Base-by-base conservation (phyloP, 306 rosid species). In the Mucuna pruriens region DNA sequence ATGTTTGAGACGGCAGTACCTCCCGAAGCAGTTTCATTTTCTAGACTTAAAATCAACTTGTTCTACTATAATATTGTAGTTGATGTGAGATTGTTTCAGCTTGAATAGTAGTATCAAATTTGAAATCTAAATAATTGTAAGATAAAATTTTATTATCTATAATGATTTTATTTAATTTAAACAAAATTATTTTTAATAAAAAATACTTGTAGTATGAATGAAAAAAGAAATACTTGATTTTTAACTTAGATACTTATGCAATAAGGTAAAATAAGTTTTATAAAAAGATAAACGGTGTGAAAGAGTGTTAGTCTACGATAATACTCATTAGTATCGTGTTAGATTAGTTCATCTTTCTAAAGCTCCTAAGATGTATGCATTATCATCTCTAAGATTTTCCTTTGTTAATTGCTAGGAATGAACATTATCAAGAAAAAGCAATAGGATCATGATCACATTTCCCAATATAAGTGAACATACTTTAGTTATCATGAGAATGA, bases 391-490 rank as follows among this genome's bases (percentile, higher is more conserved):
- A 20, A 9, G 71, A 55, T 26, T 65, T 52, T 51, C 34, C 10
- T 34, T 54, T 71, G 64, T 20, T 26, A 7, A 31, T 62, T 39
- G 64, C 49, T 33, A 33, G 5, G 51, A 22, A 64, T 20, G 52
- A 33, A 55, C 19, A 64, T 72, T 33, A 66, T 55, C 65, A 57
- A 77, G 66, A 64, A 71, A 83, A 64, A 77, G 80, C 61, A 83
- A 83, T 17, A 1, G 3, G 74, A 69, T n/a, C 54, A 61, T 39
- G 73, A 71, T 70, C 42, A 38, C 44, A 67, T 74, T 66, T 33
- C 34, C 48, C 29, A 46, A 57, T 38, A 12, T 19, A 45, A 46
- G 49, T 61, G 2, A 84, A 69, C 79, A 75, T 60, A 26, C 71
- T 76, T 75, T 52, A 15, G 65, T 22, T 61, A 75, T 77, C 61